Percentiles rank a stretch among this genome's conserved stretches.
Conservation (phyloP, 176 grass and related monocot genomes). For the Bothriochloa decipiens region DNA sequence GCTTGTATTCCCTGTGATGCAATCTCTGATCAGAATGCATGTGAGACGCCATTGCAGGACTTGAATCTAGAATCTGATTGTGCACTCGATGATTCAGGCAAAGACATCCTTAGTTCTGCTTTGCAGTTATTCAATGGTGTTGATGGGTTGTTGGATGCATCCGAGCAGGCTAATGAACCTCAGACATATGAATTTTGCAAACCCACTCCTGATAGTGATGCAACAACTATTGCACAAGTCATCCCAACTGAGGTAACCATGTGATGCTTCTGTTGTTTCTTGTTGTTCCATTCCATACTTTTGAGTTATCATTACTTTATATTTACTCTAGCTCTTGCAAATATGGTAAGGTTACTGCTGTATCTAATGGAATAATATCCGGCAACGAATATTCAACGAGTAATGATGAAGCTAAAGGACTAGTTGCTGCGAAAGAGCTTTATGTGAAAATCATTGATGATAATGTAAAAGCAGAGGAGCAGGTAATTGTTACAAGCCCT, state of each 20-base stretch:
- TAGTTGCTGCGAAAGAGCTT: slow-evolving; percentile 1
- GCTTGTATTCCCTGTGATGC: slow-evolving; percentile 10
- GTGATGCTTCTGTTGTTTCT: background rate
- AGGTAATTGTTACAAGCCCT: slow-evolving; percentile 28
- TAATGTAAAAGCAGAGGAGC: slow-evolving; percentile 22
- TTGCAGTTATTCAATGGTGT: background rate
- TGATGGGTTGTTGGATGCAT: slow-evolving; percentile 19
- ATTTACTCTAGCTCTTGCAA: slow-evolving; percentile 20
- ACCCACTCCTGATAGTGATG: slow-evolving; percentile 16
- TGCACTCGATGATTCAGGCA: slow-evolving; percentile 23
- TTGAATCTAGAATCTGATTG: slow-evolving; percentile 30
- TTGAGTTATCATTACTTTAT: background rate
- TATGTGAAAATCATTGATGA: background rate
- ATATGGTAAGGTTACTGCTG: slow-evolving; percentile 39
- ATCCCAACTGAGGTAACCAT: slow-evolving; percentile 39
- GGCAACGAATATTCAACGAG: slow-evolving; percentile 5
- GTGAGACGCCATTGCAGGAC: slow-evolving; percentile 34
- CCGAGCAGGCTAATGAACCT: slow-evolving; percentile 3
- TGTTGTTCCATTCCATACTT: background rate
- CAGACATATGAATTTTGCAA: background rate
- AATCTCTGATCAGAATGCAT: slow-evolving; percentile 29
- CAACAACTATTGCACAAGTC: slow-evolving; percentile 4
- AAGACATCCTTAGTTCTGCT: background rate
- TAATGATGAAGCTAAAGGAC: slow-evolving; percentile 23
- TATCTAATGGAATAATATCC: background rate